A percentile compares a stretch with the other conserved stretches of the same genome.
Conservation (phyloP, 306 rosid species). For the Prinsepia uniflora region DNA sequence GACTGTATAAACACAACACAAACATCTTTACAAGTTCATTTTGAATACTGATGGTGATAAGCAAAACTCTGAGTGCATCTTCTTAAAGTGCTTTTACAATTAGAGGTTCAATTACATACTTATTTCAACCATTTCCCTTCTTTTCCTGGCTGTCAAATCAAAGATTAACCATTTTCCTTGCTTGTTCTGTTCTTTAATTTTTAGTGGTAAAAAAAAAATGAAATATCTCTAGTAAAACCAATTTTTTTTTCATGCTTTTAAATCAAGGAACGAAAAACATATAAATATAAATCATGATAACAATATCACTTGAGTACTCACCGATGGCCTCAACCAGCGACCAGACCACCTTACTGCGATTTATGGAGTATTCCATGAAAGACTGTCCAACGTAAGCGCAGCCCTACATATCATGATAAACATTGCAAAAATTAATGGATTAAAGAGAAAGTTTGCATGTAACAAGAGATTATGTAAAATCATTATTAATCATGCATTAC, state of each 20-base stretch:
- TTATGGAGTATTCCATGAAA: conserved; percentile 44
- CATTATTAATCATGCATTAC: not conserved
- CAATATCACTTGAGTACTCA: conserved; percentile 30
- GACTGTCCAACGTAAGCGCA: conserved; percentile 51
- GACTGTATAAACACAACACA: not conserved
- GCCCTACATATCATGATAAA: conserved; percentile 55
- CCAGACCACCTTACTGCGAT: conserved; percentile 57
- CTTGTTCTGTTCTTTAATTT: not conserved
- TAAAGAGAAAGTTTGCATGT: conserved; percentile 2
- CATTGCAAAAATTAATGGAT: conserved; percentile 19
- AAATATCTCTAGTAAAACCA: not conserved
- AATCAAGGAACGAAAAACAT: not conserved
- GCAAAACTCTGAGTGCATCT: not conserved
- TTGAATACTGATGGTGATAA: not conserved
- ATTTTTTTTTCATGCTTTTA: not conserved
- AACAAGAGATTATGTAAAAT: not conserved
- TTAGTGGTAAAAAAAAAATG: not conserved
- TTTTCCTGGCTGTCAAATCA: not conserved
- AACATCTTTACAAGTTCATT: not conserved
- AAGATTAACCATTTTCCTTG: not conserved
- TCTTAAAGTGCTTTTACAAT: not conserved
- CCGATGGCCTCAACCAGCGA: conserved; percentile 84
- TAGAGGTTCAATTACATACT: not conserved
- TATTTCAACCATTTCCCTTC: not conserved
- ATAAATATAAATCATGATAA: not conserved